Conservation (phyloP, 805 yeast species). For the Lipomyces sp. region DNA sequence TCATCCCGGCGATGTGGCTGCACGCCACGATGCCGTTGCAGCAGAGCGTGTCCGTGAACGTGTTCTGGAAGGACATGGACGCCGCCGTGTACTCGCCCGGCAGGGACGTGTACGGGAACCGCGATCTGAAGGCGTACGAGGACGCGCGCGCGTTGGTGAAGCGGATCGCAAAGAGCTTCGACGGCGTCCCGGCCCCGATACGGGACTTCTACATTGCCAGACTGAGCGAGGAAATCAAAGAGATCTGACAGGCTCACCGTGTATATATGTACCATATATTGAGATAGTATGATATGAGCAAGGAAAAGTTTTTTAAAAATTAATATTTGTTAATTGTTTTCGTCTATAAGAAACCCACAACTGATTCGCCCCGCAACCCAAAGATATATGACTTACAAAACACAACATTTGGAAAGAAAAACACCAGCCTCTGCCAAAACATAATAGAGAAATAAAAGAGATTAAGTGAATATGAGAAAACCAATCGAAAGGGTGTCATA, state of each 20-base stretch:
- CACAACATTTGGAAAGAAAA: conserved; percentile 10
- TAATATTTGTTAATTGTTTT: conserved; percentile 12
- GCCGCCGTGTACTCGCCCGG: conserved; percentile 35
- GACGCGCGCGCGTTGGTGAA: conserved; percentile 34
- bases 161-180: conserved; percentile 32
- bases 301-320: background rate
- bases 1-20: conserved; percentile 42
- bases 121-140: conserved; percentile 39
- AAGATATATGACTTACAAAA: conserved; percentile 27
- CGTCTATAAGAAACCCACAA: conserved; percentile 27
- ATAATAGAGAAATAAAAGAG: background rate
- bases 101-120: conserved; percentile 41
- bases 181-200: conserved; percentile 33
- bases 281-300: too few species aligned
- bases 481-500: conserved; percentile 3
- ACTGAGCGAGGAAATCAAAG: conserved; percentile 34
- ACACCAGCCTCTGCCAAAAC: conserved; percentile 23
- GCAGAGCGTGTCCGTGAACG: conserved; percentile 39
- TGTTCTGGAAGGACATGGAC: conserved; percentile 39
- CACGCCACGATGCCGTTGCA: conserved; percentile 39
- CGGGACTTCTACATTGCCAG: conserved; percentile 35
- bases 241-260: too few species aligned
- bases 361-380: conserved; percentile 26
- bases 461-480: background rate
- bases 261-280: too few species aligned